A percentile compares a stretch with the other conserved stretches of the same genome.
phyloP scores from a whole-genome alignment of 2,329 filamentous ascomycete genomes.

The Colletotrichum magnum region DNA sequence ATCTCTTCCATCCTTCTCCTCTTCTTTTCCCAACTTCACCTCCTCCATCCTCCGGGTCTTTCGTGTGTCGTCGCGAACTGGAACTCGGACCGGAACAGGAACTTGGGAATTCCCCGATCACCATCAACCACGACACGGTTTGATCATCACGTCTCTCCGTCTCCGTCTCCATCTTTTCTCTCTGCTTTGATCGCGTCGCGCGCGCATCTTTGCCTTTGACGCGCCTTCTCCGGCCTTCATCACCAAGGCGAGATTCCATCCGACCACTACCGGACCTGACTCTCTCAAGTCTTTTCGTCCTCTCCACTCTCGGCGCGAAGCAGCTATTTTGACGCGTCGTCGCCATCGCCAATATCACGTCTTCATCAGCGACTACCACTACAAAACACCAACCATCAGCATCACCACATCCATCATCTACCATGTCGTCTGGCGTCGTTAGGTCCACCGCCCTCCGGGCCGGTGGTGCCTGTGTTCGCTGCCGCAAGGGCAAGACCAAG shows the following conservation, averaged over 20 bases:
- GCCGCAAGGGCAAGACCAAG: conserved; percentile 75
- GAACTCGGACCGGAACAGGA: no score
- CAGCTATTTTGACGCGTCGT: no score
- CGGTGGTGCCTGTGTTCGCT: conserved; percentile 73
- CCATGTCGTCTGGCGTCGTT: conserved; percentile 64
- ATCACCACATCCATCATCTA: conserved; percentile 16
- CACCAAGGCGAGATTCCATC: background rate
- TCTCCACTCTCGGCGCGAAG: no score
- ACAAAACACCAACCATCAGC: background rate
- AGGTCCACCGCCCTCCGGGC: conserved; percentile 72
- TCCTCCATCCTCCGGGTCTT: conserved; percentile 3
- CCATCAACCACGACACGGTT: background rate
- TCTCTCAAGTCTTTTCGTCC: no score
- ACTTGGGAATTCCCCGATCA: no score
- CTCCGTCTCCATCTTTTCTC: conserved; percentile 10
- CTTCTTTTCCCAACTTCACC: conserved; percentile 21
- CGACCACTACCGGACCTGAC: no score
- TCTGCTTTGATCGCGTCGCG: conserved; percentile 31
- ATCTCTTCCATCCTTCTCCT: conserved; percentile 20
- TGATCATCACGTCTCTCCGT: background rate
- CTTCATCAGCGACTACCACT: no score
- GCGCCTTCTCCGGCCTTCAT: background rate
- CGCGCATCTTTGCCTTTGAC: background rate
- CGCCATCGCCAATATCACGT: no score
- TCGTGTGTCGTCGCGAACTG: no score